These are phyloP conservation scores for Combretum micranthum DNA, from an alignment of 345 rosid species.

Conservation along the genomic window DNA sequence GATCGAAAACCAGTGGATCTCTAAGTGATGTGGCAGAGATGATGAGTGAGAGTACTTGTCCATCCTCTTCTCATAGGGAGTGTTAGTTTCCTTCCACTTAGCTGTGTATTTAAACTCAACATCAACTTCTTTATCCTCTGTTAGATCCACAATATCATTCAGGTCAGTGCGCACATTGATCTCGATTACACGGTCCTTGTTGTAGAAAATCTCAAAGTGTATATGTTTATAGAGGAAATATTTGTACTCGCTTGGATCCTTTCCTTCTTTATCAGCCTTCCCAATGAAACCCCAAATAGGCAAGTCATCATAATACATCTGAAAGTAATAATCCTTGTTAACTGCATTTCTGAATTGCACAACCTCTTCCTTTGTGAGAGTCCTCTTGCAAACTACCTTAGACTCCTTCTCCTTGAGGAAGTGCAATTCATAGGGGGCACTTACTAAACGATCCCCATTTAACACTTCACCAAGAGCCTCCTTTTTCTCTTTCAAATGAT, in stretches of 20 bases:
- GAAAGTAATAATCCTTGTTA: slow-evolving; percentile 44
- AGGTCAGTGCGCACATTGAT: slow-evolving; percentile 33
- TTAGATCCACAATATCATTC: slow-evolving; percentile 32
- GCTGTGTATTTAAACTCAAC: slow-evolving; percentile 42
- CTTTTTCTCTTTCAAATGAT: slow-evolving; percentile 35
- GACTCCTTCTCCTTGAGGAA: slow-evolving; percentile 35
- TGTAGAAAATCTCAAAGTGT: slow-evolving; percentile 37
- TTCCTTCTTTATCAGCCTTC: slow-evolving; percentile 39
- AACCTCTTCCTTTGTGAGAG: slow-evolving; percentile 34
- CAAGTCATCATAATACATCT: slow-evolving; percentile 53
- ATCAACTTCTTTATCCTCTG: slow-evolving; percentile 40
- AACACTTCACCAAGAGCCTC: slow-evolving; percentile 57
- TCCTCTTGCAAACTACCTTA: slow-evolving; percentile 26
- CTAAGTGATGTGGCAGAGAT: slow-evolving; percentile 47
- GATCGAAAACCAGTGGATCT: slow-evolving; percentile 56
- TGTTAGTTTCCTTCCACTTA: slow-evolving; percentile 51
- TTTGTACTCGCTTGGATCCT: slow-evolving; percentile 40
- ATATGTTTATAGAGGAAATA: slow-evolving; percentile 40
- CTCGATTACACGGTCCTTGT: slow-evolving; percentile 46
- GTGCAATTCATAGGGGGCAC: slow-evolving; percentile 42
- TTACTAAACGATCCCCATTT: slow-evolving; percentile 49
- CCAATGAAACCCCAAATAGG: slow-evolving; percentile 57
- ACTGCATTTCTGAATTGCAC: slow-evolving; percentile 29
- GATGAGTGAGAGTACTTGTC: slow-evolving; percentile 46
- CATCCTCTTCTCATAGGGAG: slow-evolving; percentile 49